Percentiles rank a stretch among this genome's conserved stretches.
These are phyloP conservation scores for Nematodospora anomalae DNA, from an alignment of 1,139 yeast species.

Conservation along the genomic window DNA sequence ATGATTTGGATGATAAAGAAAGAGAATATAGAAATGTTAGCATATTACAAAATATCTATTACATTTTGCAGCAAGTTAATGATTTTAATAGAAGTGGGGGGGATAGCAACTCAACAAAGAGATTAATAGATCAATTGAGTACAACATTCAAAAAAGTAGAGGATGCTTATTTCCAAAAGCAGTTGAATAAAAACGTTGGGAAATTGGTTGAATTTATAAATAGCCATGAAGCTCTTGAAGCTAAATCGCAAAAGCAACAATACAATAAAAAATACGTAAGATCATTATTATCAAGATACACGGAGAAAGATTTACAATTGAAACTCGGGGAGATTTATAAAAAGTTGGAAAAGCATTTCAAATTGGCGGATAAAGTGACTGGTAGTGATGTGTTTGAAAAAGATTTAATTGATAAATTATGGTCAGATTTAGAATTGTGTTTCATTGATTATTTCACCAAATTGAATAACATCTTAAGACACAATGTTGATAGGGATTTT, in stretches of 20 bases:
- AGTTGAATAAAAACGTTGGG: conserved; percentile 51
- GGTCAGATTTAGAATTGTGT: conserved; percentile 42
- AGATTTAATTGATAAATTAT: conserved; percentile 46
- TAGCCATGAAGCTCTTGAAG: conserved; percentile 56
- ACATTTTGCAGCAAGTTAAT: conserved; percentile 52
- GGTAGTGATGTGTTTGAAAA: conserved; percentile 47
- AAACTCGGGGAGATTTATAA: conserved; percentile 57
- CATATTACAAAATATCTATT: conserved; percentile 62
- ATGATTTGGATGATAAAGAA: conserved; percentile 57
- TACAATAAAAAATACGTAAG: conserved; percentile 60
- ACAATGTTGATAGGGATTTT: conserved; percentile 41
- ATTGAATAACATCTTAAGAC: conserved; percentile 36
- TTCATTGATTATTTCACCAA: conserved; percentile 38
- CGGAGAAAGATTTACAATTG: conserved; percentile 55
- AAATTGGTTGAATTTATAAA: conserved; percentile 64
- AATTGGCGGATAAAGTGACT: conserved; percentile 16
- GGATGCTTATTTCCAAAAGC: conserved; percentile 45
- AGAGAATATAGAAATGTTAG: conserved; percentile 57
- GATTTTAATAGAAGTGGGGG: conserved; percentile 17
- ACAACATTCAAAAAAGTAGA: conserved; percentile 50
- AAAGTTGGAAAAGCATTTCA: conserved; percentile 61
- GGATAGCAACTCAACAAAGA: conserved; percentile 17
- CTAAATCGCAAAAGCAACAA: conserved; percentile 43
- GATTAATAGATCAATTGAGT: conserved; percentile 46
- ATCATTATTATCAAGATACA: conserved; percentile 55